Base-by-base conservation (phyloP, 495 filamentous ascomycete species). In the Massariosphaeria phaeospora region DNA sequence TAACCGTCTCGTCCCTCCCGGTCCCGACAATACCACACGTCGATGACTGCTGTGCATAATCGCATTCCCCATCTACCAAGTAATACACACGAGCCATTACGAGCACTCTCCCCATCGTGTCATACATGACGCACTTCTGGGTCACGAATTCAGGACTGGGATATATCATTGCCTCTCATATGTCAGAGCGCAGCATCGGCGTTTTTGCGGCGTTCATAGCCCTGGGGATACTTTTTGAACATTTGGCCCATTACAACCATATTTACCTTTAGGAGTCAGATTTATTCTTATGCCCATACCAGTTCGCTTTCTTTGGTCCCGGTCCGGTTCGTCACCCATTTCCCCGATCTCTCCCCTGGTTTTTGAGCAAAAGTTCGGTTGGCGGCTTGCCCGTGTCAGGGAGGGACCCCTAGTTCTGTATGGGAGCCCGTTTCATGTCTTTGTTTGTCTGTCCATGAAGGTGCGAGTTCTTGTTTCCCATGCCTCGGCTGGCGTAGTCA, bases 1-100 rank as follows among this genome's bases (percentile, higher is more conserved):
- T 96, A 74, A 85, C 23, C 34, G 7, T 33, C 20, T 8, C 44
- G 29, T 45, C 20, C 9, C 8, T 31, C 48, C n/a, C 26, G 24
- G 5, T 23, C 12, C 36, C 44, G 55, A 47, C 33, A 38, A 54
- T 18, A 30, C 23, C 53, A 50, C 38, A 53, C 53, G 43, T 57
- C 54, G 31, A 8, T n/a, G 17, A 21, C 36, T 40, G 34, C 40
- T 63, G 60, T 63, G 60, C 60, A 63, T 63, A 63, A 20, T 23
- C 55, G 29, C 48, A 11, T 34, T 24, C 15, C 23, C 18, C 40
- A 15, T 46, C 25, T 36, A 46, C 12, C 44, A 48, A 38, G 40
- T 54, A 54, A 46, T 36, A 52, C 33, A 50, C 47, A 55, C 60
- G 48, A 44, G 42, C 34, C 43, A 24, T 44, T 30, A 62, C 48